A percentile compares a stretch with the other conserved stretches of the same genome.
Conservation (phyloP, 805 yeast species). For the Maudiozyma serrabonitensis region DNA sequence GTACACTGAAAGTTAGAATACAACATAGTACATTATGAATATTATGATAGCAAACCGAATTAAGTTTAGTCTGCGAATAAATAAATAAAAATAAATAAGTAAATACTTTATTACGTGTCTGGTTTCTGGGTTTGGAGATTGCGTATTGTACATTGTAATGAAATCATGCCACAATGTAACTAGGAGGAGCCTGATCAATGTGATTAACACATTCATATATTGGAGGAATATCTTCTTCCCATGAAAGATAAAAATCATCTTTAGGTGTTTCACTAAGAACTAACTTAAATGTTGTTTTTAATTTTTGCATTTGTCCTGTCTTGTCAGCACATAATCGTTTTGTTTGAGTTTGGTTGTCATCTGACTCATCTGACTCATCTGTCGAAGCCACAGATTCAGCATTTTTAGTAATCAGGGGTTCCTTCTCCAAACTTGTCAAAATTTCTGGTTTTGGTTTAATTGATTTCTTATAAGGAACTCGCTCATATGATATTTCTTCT, state of each 20-base stretch:
- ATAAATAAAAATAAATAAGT: neutral
- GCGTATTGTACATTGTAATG: neutral
- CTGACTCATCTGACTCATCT: neutral
- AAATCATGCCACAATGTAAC: neutral
- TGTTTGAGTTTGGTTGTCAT: neutral
- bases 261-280: neutral
- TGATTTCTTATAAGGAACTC: neutral
- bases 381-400: neutral
- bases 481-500: conserved; percentile 2
- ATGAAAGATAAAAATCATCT: neutral
- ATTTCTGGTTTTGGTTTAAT: neutral
- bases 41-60: neutral
- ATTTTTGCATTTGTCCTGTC: conserved; percentile 1
- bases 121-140: too few species aligned
- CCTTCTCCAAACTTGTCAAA: too few species aligned
- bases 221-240: conserved; percentile 4
- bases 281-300: neutral
- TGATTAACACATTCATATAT: neutral
- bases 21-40: neutral
- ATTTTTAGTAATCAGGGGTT: neutral
- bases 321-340: neutral
- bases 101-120: neutral
- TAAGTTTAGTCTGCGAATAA: neutral
- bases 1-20: neutral
- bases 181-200: conserved; percentile 1